These are phyloP conservation scores for Hippophae rhamnoides DNA, from an alignment of 306 rosid species.

Conservation along the genomic window DNA sequence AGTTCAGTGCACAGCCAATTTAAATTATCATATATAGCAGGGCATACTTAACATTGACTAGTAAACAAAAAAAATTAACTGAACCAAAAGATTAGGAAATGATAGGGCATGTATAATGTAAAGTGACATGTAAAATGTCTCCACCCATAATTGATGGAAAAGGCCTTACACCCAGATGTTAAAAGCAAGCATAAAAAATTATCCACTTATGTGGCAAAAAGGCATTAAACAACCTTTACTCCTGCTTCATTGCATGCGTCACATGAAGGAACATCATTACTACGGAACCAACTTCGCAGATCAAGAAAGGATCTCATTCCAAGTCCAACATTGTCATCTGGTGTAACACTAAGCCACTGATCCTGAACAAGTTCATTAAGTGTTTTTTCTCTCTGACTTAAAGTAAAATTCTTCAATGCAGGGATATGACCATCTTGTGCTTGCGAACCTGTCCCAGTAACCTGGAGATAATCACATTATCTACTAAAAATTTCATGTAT, in stretches of 20 bases:
- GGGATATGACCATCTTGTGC: constrained; percentile 49
- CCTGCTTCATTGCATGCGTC: constrained; percentile 95
- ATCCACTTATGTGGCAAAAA: constrained; percentile 5
- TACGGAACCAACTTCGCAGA: constrained; percentile 82
- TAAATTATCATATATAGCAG: too few species aligned
- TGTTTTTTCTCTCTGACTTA: constrained; percentile 63
- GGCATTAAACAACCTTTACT: constrained; percentile 53
- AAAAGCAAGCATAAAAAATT: constrained; percentile 1
- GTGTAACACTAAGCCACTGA: constrained; percentile 54
- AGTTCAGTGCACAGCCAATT: too few species aligned
- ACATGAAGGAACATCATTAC: constrained; percentile 61
- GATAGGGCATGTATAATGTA: too few species aligned
- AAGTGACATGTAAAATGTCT: too few species aligned
- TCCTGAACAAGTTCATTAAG: constrained; percentile 60
- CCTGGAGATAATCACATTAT: constrained; percentile 36
- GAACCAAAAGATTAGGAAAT: too few species aligned
- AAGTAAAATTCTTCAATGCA: constrained; percentile 47
- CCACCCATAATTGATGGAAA: not conserved
- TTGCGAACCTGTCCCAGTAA: constrained; percentile 30
- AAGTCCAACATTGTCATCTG: constrained; percentile 58
- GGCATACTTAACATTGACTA: too few species aligned
- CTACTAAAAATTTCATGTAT: constrained; percentile 13
- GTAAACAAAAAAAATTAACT: too few species aligned
- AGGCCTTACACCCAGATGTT: not conserved
- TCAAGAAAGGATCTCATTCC: constrained; percentile 90